phyloP scores from a whole-genome alignment of 2,329 filamentous ascomycete species.

The Aspergillus awamori region DNA sequence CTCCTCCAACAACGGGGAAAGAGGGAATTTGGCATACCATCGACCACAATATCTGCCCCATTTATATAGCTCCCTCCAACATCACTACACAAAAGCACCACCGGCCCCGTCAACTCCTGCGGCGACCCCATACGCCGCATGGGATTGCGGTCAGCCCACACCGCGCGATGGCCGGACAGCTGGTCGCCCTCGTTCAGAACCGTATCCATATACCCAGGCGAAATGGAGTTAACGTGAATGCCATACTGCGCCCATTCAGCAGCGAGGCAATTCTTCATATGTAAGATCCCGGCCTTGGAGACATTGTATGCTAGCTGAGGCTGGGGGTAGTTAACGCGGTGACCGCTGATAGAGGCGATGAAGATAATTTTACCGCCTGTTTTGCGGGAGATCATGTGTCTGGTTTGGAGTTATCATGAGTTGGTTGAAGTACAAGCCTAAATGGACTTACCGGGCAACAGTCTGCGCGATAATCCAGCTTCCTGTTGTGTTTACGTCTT shows the following conservation, averaged over 20 bases:
- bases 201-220: constrained; percentile 76
- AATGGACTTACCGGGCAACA: constrained; percentile 47
- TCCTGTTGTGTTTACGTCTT: constrained; percentile 74
- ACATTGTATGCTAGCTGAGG: constrained; percentile 73
- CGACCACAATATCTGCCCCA: constrained; percentile 66
- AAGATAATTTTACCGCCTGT: constrained; percentile 66
- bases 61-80: constrained; percentile 68
- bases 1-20: not conserved
- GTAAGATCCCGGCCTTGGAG: constrained; percentile 67
- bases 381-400: constrained; percentile 56
- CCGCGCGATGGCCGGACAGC: constrained; percentile 54
- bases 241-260: constrained; percentile 73
- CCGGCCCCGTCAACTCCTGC: constrained; percentile 63
- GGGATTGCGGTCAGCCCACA: constrained; percentile 63
- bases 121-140: constrained; percentile 66
- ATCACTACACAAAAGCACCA: constrained; percentile 63
- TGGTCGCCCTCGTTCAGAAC: constrained; percentile 69
- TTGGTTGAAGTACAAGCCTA: too few species aligned
- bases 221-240: constrained; percentile 70
- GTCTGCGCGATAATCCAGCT: constrained; percentile 71
- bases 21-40: constrained; percentile 47
- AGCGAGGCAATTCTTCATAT: constrained; percentile 66
- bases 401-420: constrained; percentile 15
- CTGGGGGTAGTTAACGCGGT: constrained; percentile 71
- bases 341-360: constrained; percentile 68